Conservation (phyloP, 2,329 filamentous ascomycete species). For the Penicillium sp. region DNA sequence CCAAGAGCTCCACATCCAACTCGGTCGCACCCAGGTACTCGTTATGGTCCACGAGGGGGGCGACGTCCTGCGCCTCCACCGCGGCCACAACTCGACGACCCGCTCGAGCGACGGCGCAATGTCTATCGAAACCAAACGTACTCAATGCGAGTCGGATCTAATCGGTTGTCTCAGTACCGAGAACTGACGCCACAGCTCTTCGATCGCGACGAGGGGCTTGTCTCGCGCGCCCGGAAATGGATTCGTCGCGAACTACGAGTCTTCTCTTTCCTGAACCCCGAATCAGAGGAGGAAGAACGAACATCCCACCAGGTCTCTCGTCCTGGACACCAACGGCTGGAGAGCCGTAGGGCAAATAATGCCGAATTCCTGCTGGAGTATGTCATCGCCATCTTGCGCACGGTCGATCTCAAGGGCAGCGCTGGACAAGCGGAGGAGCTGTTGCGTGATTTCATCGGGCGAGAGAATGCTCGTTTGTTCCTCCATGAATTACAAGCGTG, state of each 20-base stretch:
- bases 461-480: conserved; percentile 70
- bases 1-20: conserved; percentile 1
- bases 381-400: conserved; percentile 77
- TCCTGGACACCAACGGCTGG: conserved; percentile 34
- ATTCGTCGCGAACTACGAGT: conserved; percentile 80
- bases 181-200: conserved; percentile 70
- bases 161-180: conserved; percentile 71
- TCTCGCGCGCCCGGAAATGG: conserved; percentile 76
- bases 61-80: conserved; percentile 26
- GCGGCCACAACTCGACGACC: conserved; percentile 39
- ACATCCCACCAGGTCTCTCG: conserved; percentile 18
- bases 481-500: conserved; percentile 82
- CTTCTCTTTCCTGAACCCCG: conserved; percentile 67
- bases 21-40: conserved; percentile 6
- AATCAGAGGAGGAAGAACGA: conserved; percentile 21
- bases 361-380: conserved; percentile 85
- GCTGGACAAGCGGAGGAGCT: conserved; percentile 76
- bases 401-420: conserved; percentile 76
- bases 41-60: conserved; percentile 19
- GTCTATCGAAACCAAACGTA: conserved; percentile 73
- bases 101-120: conserved; percentile 62
- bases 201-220: conserved; percentile 61
- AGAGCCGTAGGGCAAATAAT: conserved; percentile 60
- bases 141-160: conserved; percentile 79
- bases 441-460: conserved; percentile 73